Conservation (phyloP, 768 basidiomycete genomes). For the Boletus vinaceobasis region DNA sequence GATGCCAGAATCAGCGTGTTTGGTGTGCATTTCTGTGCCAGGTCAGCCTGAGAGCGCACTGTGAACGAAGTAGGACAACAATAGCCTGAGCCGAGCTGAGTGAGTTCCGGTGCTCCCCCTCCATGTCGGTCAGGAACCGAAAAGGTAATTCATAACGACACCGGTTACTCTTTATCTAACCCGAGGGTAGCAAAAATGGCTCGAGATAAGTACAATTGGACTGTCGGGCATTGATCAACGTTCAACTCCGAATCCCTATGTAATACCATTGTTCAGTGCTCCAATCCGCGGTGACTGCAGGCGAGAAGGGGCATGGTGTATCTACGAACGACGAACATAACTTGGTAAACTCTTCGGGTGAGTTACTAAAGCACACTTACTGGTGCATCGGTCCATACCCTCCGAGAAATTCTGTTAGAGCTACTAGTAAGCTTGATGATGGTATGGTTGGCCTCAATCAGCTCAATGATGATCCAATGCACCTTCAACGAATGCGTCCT, state of each 20-base stretch:
- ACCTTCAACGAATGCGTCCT: no score
- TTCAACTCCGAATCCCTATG: no score
- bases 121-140: not conserved
- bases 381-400: not conserved
- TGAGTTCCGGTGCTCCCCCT: not conserved
- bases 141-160: not conserved
- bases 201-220: not conserved
- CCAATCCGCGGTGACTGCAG: no score
- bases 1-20: conserved; percentile 6
- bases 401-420: no score
- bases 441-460: no score
- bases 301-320: no score
- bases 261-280: no score
- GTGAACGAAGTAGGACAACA: not conserved
- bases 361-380: not conserved
- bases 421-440: no score
- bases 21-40: conserved; percentile 14
- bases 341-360: no score
- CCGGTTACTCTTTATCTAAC: not conserved
- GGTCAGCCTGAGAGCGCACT: not conserved
- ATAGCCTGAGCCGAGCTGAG: not conserved
- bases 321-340: no score
- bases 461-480: no score
- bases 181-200: not conserved
- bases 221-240: no score